Base-by-base conservation (phyloP, 345 rosid species). In the Nephelium lappaceum region DNA sequence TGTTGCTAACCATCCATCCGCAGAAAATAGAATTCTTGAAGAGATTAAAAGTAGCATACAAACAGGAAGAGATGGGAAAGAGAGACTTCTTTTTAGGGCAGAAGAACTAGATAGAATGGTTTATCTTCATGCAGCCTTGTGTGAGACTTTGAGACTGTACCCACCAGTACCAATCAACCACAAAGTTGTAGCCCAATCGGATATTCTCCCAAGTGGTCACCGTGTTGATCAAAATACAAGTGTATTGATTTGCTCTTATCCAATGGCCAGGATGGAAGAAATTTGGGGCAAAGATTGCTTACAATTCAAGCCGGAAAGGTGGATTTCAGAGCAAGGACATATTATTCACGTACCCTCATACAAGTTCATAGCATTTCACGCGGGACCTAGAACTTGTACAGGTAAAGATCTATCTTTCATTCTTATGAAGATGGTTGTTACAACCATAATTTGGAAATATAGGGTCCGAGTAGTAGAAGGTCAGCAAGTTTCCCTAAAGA, bases 221-320 rank as follows among this genome's bases (percentile, higher is more conserved):
- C 51, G 0, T 12, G 73, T 81, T 6, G 43, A 4, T 25, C 21
- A 6, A 11, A 72, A 71, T 31, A 58, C 80, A 0, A 75, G 64
- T 18, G 66, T 84, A 7, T 41, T 78, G 73, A 60, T 78, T 19
- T 81, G 73, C 10, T 6, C 93, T 0, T 93, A 93, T 23, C 93
- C 95, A 0, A 92, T 92, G 96, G 97, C 91, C 21, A 69, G 97
- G 71, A 87, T 89, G 79, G 87, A 81, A 55, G 87, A 88, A 6
- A 80, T 92, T 10, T 93, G 98, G 98, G 97, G 98, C 0, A 39
- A 75, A 2, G 95, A 92, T 80, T 89, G 88, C 84, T 45, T 81
- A 57, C 91, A 93, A 57, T 93, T 87, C 83, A 91, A 83, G 81
- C 98, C 97, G 0, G 95, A 87, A 27, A 86, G 98, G 42, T 93